Base-by-base conservation (phyloP, 306 rosid genomes). In the Medicago lupulina region DNA sequence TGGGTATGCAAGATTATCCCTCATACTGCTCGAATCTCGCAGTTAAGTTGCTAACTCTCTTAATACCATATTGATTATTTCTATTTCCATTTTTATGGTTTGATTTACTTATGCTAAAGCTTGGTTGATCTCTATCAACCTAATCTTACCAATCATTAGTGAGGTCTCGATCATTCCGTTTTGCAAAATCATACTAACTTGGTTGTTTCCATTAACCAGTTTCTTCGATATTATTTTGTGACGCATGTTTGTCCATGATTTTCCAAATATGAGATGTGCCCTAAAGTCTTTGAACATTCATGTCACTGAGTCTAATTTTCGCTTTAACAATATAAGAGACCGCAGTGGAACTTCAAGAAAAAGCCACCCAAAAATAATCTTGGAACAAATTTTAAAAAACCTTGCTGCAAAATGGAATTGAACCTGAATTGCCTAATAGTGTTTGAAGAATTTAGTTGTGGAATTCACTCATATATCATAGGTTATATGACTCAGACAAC, bases 281-380 rank as follows among this genome's bases (percentile, higher is more conserved):
- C 78, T 80, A 61, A 54, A 67, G 67, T 73, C 73, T 86, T 88
- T 14, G 82, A 91, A 53, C 34, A 14, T 2, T 49, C 65, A 79
- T 31, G 58, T 76, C 2, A 17, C 18, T 8, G n/a, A 74, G 13
- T 16, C 15, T 44, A 25, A 50, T 21, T 17, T 46, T 3, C 0
- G 19, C 57, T 2, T 17, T 36, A 6, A 88, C 39, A 58, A 49
- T 31, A 18, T 23, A 19, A 23, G 39, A 59, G 14, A 63, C 47
- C 19, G 28, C 8, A 6, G 17, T 65, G 47, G 18, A 65, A 39
- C 88, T 21, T 41, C 11, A 65, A 47, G 72, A 5, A 46, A 59
- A 60, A 17, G 17, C 11, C 25, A 67, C 13, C 8, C 6, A 18
- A n/a, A 25, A 18, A 31, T 28, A 28, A n/a, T 72, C 6, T 55